Evolutionary conservation across 257 asterid species (phyloP).

Genomic region (Nemophila menziesii): DNA sequence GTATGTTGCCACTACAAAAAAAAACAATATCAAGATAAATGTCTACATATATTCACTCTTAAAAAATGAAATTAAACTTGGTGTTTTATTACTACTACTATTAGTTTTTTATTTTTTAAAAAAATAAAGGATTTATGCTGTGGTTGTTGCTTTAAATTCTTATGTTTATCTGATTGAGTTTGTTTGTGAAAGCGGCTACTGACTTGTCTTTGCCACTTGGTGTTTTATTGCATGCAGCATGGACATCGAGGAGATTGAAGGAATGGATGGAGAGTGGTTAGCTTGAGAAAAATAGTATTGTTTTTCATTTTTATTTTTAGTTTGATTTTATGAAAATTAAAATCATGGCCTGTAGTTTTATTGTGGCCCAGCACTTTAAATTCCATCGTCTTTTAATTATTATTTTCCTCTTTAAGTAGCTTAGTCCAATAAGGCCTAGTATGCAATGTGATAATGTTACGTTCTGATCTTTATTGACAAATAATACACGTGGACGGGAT

Average conservation of each 20-base stretch:
- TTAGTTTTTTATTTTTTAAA: too few species aligned
- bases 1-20: too few species aligned
- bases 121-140: too few species aligned
- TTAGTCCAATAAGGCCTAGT: not conserved
- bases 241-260: constrained; percentile 90
- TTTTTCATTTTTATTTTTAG: too few species aligned
- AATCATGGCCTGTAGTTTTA: constrained; percentile 16
- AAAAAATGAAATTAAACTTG: too few species aligned
- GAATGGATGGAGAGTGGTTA: constrained; percentile 83
- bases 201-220: constrained; percentile 1
- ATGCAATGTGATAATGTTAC: not conserved
- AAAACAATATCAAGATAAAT: too few species aligned
- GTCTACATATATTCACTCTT: too few species aligned
- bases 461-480: constrained; percentile 2
- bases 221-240: constrained; percentile 42
- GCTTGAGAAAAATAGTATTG: constrained; percentile 45
- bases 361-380: not conserved
- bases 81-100: too few species aligned
- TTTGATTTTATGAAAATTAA: too few species aligned
- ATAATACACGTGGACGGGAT: constrained; percentile 14
- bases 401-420: not conserved
- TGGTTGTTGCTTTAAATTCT: too few species aligned
- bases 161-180: constrained; percentile 2
- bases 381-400: not conserved
- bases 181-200: not conserved